Evolutionary conservation across 768 basidiomycete species (phyloP).

Genomic region (Boletus huronensis): DNA sequence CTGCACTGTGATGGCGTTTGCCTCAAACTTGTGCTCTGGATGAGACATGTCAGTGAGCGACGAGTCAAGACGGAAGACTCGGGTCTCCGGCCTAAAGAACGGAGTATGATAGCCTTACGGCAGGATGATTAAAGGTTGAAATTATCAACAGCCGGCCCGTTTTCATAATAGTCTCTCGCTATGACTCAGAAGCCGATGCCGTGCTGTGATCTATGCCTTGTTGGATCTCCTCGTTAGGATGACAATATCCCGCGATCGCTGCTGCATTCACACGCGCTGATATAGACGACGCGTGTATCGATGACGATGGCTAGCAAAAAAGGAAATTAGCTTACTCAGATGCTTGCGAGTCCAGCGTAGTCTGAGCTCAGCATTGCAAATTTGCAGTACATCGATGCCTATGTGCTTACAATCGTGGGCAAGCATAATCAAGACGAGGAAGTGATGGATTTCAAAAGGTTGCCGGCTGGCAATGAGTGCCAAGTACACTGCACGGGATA

Average conservation of each 20-base stretch:
- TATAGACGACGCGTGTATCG: too few relatives aligned
- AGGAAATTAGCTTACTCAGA: background rate
- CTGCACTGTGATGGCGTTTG: background rate
- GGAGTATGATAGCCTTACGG: background rate
- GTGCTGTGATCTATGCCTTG: too few relatives aligned
- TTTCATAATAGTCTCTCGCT: too few relatives aligned
- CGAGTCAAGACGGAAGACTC: background rate
- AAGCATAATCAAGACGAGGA: background rate
- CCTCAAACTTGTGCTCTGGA: background rate
- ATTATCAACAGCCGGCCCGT: background rate
- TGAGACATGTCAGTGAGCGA: constrained; percentile 1
- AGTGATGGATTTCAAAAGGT: background rate
- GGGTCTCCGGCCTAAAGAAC: background rate
- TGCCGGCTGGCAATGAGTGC: background rate
- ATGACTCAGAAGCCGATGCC: too few relatives aligned
- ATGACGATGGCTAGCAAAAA: background rate
- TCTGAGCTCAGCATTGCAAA: background rate
- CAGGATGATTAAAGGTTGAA: background rate
- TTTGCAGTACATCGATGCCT: background rate
- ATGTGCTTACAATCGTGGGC: background rate
- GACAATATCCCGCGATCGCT: too few relatives aligned
- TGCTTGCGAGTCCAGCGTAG: too few relatives aligned
- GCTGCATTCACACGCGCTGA: too few relatives aligned
- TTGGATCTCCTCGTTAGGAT: too few relatives aligned
- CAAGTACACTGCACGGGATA: background rate